These are phyloP conservation scores for Euclidium syriacum DNA, from an alignment of 345 rosid genomes.

Conservation along the genomic window DNA sequence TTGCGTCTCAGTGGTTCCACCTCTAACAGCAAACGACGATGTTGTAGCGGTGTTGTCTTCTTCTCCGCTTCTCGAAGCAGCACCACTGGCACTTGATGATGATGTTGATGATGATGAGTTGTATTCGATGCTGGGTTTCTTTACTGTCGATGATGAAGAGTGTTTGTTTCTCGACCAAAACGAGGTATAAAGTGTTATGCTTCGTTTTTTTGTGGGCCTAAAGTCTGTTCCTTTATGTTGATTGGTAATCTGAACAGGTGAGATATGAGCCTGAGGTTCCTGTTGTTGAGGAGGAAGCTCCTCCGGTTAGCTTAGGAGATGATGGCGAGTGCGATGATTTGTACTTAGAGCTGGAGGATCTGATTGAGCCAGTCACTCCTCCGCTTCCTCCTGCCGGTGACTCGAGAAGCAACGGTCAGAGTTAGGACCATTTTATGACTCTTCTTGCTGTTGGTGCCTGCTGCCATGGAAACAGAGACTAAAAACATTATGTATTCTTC, in stretches of 20 bases:
- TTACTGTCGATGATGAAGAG: conserved; percentile 22
- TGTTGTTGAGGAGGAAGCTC: conserved; percentile 7
- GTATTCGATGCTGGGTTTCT: conserved; percentile 25
- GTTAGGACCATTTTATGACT: conserved; percentile 1
- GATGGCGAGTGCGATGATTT: conserved; percentile 2
- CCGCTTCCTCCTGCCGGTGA: conserved; percentile 8
- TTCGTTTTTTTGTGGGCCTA: neutral
- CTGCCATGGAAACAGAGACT: conserved; percentile 13
- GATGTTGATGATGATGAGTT: conserved; percentile 26
- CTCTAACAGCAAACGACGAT: neutral
- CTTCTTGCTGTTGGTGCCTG: neutral
- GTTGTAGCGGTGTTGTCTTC: neutral
- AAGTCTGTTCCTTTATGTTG: neutral
- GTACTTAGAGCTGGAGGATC: conserved; percentile 11
- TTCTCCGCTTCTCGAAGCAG: conserved; percentile 6
- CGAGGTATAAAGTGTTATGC: conserved; percentile 27
- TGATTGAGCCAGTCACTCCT: conserved; percentile 7
- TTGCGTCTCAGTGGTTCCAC: conserved; percentile 26
- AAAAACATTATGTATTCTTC: neutral
- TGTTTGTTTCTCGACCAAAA: neutral
- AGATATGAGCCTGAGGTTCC: conserved; percentile 5
- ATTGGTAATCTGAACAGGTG: conserved; percentile 4
- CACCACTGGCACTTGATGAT: too few species aligned
- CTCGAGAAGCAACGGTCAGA: conserved; percentile 4
- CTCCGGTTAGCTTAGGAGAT: conserved; percentile 8